phyloP scores from a whole-genome alignment of 257 asterid genomes.

The Solanum pinnatisectum region DNA sequence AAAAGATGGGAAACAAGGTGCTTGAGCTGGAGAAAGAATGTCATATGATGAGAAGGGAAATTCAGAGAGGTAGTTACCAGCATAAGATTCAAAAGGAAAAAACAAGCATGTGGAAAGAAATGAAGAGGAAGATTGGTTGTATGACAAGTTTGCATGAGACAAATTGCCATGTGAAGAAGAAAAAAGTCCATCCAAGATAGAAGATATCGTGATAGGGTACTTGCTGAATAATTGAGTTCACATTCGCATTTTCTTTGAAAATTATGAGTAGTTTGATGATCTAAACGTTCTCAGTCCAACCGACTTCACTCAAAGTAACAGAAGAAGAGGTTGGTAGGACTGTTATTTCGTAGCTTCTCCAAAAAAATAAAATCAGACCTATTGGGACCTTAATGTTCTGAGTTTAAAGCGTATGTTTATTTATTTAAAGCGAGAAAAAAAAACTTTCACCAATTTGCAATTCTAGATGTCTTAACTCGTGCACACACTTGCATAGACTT shows the following conservation, averaged over 20 bases:
- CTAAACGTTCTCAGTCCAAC: background rate
- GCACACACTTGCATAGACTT: background rate
- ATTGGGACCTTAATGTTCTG: background rate
- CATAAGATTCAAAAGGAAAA: constrained; percentile 12
- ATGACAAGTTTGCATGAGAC: constrained; percentile 27
- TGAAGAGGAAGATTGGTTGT: constrained; percentile 90
- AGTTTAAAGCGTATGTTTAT: background rate
- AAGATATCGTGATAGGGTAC: background rate
- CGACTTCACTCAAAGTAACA: background rate
- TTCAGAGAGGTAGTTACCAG: constrained; percentile 8
- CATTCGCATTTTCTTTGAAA: background rate
- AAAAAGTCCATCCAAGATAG: constrained; percentile 15
- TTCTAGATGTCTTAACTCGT: background rate
- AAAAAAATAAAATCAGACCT: background rate
- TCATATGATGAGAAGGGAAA: constrained; percentile 47
- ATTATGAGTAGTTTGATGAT: background rate
- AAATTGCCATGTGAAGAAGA: constrained; percentile 61
- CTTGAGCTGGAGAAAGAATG: constrained; percentile 39
- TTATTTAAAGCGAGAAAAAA: background rate
- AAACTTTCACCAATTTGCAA: background rate
- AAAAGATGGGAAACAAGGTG: constrained; percentile 57
- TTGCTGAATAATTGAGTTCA: background rate
- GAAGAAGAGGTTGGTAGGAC: background rate
- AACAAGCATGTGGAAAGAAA: constrained; percentile 56
- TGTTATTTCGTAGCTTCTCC: background rate